Percentiles rank a stretch among this genome's conserved stretches.
Evolutionary conservation across 768 basidiomycete genomes (phyloP).

Genomic region (Lanmaoa rubissima): DNA sequence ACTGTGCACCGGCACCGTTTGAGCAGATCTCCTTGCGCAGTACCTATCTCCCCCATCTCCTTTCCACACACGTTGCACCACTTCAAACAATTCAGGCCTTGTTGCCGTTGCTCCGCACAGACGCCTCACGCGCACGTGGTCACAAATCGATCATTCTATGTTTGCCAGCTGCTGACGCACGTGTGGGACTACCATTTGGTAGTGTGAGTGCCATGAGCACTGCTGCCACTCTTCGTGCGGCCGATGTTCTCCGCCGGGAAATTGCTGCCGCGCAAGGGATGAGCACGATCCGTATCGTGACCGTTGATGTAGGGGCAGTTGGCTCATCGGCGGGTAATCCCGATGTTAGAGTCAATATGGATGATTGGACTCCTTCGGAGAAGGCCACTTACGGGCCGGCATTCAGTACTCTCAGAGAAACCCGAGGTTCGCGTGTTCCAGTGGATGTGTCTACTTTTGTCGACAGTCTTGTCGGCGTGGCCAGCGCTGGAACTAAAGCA

Average conservation of each 20-base stretch:
- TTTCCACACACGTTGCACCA: constrained; percentile 72
- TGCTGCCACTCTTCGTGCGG: constrained; percentile 65
- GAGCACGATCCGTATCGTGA: constrained; percentile 50
- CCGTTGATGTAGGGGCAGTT: constrained; percentile 71
- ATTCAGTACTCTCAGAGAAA: constrained; percentile 49
- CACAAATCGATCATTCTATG: constrained; percentile 61
- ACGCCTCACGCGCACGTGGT: constrained; percentile 50
- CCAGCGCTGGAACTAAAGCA: constrained; percentile 50
- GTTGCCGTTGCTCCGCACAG: constrained; percentile 71
- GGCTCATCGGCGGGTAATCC: constrained; percentile 23
- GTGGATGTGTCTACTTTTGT: constrained; percentile 59
- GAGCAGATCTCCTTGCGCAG: constrained; percentile 65
- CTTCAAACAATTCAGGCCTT: constrained; percentile 75
- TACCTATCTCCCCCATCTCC: constrained; percentile 69
- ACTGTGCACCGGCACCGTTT: constrained; percentile 52
- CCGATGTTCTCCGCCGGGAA: constrained; percentile 75
- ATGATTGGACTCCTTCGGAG: constrained; percentile 73
- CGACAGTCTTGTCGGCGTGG: constrained; percentile 54
- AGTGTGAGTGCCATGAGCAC: constrained; percentile 72
- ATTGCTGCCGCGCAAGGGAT: constrained; percentile 66
- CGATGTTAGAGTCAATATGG: constrained; percentile 49
- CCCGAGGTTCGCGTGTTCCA: constrained; percentile 48
- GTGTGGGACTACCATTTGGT: constrained; percentile 70
- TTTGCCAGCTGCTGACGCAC: constrained; percentile 68
- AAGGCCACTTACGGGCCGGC: constrained; percentile 70